Evolutionary conservation across 805 yeast species (phyloP), one percentile per base, ranked within the genome.

Genomic region (Candida ovalis): DNA sequence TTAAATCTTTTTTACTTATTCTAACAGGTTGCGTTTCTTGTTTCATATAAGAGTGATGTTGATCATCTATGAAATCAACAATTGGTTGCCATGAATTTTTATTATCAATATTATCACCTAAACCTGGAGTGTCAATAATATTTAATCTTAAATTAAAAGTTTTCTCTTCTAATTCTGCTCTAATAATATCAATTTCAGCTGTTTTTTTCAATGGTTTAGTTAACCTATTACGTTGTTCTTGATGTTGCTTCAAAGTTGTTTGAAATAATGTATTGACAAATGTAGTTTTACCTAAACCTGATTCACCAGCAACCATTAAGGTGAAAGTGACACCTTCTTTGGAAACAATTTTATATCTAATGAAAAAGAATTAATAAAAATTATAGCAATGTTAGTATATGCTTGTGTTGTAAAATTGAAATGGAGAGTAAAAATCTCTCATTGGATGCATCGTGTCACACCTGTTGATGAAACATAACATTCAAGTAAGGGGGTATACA

Each of bases 11-110:
- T 62, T 76, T 80, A 37, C 69, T 69, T 2, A 46, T 50, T 67
- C 98, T 81, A 44, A 66, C 67, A 30, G 98, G 98, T 70, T 91
- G 98, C 63, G 89, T 94, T 64, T 90, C 97, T 66, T 88, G 96
- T 65, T 86, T 86, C 92, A 90, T 86, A 65, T 71, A 89, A 22
- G 86, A 77, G 61, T 85, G 90, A 62, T 88, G 94, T 71, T 90
- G 97, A 63, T 88, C 95, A 67, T 90, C 96, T 53, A 91, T 81
- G 67, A 88, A 91, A 66, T 88, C 96, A 51, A 86, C 75, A 57
- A 89, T 78, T 35, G 96, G 89, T 50, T 83, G 84, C 95, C 96
- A 89, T 40, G 94, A 77, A 64, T 86, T 84, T 60, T 77, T 78
- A 70, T 90, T 91, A 72, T 90, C 86, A 55, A 89, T 86, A 65